Evolutionary conservation across 768 basidiomycete species (phyloP).

Genomic region (Rhodotorula toruloides): DNA sequence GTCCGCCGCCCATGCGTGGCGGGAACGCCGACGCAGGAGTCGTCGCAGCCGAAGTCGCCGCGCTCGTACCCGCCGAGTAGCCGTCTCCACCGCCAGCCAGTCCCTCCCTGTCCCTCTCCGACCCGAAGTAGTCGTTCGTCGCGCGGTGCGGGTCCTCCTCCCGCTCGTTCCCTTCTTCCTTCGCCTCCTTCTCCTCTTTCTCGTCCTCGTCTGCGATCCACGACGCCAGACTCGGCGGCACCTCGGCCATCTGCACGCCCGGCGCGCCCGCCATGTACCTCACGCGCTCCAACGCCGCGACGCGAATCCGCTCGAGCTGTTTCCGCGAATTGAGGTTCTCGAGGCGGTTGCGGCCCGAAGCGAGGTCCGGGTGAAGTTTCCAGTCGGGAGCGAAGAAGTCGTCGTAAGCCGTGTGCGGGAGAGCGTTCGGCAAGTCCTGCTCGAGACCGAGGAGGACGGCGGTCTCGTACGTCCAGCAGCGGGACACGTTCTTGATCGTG

Average conservation of each 20-base stretch:
- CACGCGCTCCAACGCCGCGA: conserved; percentile 76
- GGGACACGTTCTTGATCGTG: conserved; percentile 90
- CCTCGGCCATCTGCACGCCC: conserved; percentile 93
- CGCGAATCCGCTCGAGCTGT: conserved; percentile 78
- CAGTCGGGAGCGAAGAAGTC: conserved; percentile 87
- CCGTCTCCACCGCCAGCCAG: not conserved
- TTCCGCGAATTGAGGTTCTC: conserved; percentile 85
- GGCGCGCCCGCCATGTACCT: conserved; percentile 91
- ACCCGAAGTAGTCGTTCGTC: not conserved
- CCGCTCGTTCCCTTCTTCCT: not conserved
- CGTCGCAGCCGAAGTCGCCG: not conserved
- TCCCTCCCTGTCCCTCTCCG: not conserved
- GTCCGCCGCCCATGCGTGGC: not conserved
- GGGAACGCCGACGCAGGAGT: too few relatives aligned
- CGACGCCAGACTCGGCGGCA: conserved; percentile 82
- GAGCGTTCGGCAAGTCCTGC: conserved; percentile 69
- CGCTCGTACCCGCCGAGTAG: too few relatives aligned
- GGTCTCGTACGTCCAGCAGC: conserved; percentile 99
- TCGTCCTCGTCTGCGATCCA: conserved; percentile 68
- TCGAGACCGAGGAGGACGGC: conserved; percentile 75
- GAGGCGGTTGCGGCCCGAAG: conserved; percentile 60
- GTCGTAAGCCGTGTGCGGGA: conserved; percentile 85
- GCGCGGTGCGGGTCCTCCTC: not conserved
- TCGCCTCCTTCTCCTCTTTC: conserved; percentile 44
- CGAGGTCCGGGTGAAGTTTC: conserved; percentile 87